Conservation (phyloP, 2,329 filamentous ascomycete genomes). For the Cercospora sp. region DNA sequence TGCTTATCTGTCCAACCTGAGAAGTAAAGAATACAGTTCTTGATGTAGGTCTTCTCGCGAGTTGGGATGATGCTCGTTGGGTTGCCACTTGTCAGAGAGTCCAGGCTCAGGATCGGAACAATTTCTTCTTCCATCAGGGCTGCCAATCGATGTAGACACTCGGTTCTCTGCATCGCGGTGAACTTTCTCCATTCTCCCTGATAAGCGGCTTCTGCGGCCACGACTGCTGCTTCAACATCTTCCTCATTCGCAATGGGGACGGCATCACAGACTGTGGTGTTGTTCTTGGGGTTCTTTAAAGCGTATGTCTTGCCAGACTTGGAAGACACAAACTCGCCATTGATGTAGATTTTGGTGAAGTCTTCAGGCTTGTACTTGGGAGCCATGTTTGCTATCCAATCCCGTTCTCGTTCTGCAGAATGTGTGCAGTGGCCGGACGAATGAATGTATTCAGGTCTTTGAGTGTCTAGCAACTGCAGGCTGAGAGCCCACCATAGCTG, state of each 20-base stretch:
- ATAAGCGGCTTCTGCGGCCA: conserved; percentile 43
- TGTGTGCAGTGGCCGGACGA: neutral
- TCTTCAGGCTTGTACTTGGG: conserved; percentile 59
- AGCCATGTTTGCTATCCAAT: neutral
- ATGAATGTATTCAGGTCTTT: neutral
- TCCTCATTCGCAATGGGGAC: conserved; percentile 17
- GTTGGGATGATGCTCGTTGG: conserved; percentile 19
- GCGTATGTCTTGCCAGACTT: conserved; percentile 39
- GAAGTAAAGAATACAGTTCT: conserved; percentile 24
- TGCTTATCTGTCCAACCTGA: conserved; percentile 22
- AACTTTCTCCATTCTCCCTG: conserved; percentile 38
- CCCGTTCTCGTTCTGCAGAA: neutral
- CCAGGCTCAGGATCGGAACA: conserved; percentile 29
- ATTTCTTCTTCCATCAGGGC: conserved; percentile 38
- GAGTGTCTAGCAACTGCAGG: neutral
- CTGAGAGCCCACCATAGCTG: neutral
- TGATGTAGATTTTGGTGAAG: conserved; percentile 24
- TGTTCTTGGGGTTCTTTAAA: conserved; percentile 21
- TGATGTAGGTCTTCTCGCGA: conserved; percentile 24
- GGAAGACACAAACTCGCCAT: conserved; percentile 19
- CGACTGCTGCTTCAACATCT: conserved; percentile 35
- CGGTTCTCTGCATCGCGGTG: conserved; percentile 37
- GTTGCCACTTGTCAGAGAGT: conserved; percentile 35
- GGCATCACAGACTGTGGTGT: conserved; percentile 16
- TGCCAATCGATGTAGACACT: conserved; percentile 35